Evolutionary conservation across 805 yeast species (phyloP).

Genomic region (Saturnispora ahearnii): DNA sequence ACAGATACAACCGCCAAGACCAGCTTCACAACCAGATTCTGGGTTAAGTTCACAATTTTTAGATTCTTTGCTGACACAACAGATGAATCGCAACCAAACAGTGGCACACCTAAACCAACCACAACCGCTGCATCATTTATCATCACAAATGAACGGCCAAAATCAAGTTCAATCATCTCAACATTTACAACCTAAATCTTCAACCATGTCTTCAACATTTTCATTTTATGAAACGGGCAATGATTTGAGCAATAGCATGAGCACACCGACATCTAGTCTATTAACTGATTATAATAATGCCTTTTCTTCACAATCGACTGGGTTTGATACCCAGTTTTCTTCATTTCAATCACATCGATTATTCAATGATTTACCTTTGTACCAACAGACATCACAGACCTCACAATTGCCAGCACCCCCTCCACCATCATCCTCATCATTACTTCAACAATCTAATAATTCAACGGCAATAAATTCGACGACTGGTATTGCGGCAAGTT

Average conservation of each 20-base stretch:
- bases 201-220: background rate
- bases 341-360: background rate
- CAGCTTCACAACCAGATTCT: conserved; percentile 2
- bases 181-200: background rate
- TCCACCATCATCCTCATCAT: background rate
- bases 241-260: background rate
- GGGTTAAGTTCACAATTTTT: conserved; percentile 6
- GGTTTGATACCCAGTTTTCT: background rate
- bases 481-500: background rate
- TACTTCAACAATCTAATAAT: background rate
- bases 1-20: conserved; percentile 2
- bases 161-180: background rate
- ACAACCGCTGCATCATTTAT: conserved; percentile 4
- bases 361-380: conserved; percentile 1
- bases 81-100: conserved; percentile 7
- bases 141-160: background rate
- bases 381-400: background rate
- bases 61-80: conserved; percentile 10
- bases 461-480: background rate
- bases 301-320: background rate
- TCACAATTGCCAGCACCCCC: background rate
- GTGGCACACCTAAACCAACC: conserved; percentile 3
- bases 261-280: background rate
- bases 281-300: background rate
- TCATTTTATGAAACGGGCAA: background rate